Conservation (phyloP, 2,329 filamentous ascomycete genomes). For the Ophiostoma triangulosporum region DNA sequence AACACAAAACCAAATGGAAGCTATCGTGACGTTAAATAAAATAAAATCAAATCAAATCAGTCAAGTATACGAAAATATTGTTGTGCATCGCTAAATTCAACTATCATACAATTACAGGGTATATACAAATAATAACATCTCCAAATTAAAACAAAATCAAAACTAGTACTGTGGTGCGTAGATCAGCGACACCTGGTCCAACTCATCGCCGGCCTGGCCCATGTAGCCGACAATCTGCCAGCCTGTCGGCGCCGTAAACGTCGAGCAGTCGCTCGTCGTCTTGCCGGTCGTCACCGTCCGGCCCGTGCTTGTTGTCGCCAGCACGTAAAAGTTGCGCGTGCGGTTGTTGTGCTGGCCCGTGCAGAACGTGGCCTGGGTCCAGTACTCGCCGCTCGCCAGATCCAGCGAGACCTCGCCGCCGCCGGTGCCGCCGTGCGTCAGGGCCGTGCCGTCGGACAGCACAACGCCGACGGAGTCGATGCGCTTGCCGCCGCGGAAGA, state of each 20-base stretch:
- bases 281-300: slow-evolving; percentile 31
- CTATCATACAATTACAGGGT: too few relatives aligned
- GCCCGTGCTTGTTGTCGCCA: slow-evolving; percentile 37
- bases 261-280: slow-evolving; percentile 32
- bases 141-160: neutral
- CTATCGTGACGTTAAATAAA: too few relatives aligned
- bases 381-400: slow-evolving; percentile 33
- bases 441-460: slow-evolving; percentile 32
- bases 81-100: too few relatives aligned
- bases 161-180: slow-evolving; percentile 27
- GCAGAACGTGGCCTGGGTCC: slow-evolving; percentile 36
- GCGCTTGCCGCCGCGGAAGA: slow-evolving; percentile 33
- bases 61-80: too few relatives aligned
- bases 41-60: too few relatives aligned
- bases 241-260: slow-evolving; percentile 31
- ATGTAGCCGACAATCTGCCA: slow-evolving; percentile 41
- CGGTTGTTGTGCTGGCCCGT: slow-evolving; percentile 29
- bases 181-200: slow-evolving; percentile 39
- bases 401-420: slow-evolving; percentile 29
- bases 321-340: slow-evolving; percentile 42
- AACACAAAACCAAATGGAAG: too few relatives aligned
- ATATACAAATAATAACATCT: too few relatives aligned
- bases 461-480: slow-evolving; percentile 37
- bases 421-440: slow-evolving; percentile 41
- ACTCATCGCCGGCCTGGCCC: slow-evolving; percentile 38